These are phyloP conservation scores for Ophiobolus disseminans DNA, from an alignment of 2,329 filamentous ascomycete genomes.

Conservation along the genomic window DNA sequence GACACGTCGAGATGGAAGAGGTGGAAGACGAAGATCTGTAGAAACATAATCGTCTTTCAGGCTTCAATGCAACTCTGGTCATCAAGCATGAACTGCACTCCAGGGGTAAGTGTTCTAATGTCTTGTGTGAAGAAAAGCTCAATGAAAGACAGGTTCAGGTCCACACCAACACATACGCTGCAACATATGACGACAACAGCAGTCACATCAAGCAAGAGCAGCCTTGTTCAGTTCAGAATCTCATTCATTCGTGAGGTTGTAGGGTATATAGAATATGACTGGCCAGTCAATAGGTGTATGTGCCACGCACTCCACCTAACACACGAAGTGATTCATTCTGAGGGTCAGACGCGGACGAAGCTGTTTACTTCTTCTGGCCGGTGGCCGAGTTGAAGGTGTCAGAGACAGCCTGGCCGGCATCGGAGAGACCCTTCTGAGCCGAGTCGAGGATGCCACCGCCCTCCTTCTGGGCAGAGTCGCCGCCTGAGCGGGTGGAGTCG, in stretches of 20 bases:
- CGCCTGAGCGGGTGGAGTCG: constrained; percentile 52
- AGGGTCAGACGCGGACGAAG: constrained; percentile 6
- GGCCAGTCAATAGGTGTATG: constrained; percentile 10
- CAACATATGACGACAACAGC: too few species aligned
- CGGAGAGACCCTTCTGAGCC: constrained; percentile 51
- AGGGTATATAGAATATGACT: constrained; percentile 27
- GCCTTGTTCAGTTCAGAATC: constrained; percentile 1
- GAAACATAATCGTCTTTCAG: not conserved
- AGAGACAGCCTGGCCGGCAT: constrained; percentile 49
- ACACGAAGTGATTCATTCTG: constrained; percentile 10
- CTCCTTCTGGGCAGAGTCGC: constrained; percentile 51
- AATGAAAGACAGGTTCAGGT: too few species aligned
- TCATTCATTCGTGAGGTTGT: constrained; percentile 21
- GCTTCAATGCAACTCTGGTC: too few species aligned
- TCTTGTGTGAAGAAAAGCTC: not conserved
- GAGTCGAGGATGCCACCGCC: constrained; percentile 50
- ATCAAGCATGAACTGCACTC: too few species aligned
- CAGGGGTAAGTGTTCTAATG: too few species aligned
- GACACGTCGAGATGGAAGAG: constrained; percentile 55
- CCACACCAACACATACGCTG: too few species aligned
- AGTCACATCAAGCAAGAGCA: constrained; percentile 1
- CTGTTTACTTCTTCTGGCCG: constrained; percentile 44
- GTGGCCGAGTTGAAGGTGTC: constrained; percentile 48
- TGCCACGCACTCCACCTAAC: constrained; percentile 9
- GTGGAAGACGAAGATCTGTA: constrained; percentile 54